Conservation (phyloP, 345 rosid species). For the Geranium brycei region DNA sequence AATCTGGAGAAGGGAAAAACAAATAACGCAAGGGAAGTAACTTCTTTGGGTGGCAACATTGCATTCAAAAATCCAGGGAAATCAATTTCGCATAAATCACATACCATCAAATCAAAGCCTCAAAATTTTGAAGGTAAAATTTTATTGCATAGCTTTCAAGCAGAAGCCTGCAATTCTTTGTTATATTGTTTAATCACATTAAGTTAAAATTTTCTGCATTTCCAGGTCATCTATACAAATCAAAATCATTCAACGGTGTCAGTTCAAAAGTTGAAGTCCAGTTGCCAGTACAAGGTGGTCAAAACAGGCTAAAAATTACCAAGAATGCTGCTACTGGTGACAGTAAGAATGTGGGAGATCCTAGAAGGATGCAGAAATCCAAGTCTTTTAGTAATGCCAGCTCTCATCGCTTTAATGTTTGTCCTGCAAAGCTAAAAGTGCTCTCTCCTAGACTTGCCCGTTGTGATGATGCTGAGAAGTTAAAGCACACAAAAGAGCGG, state of each 20-base stretch:
- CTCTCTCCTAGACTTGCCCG: constrained; percentile 14
- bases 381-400: constrained; percentile 24
- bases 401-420: constrained; percentile 11
- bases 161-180: background rate
- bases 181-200: background rate
- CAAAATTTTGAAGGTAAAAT: constrained; percentile 8
- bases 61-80: background rate
- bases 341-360: constrained; percentile 2
- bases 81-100: constrained; percentile 1
- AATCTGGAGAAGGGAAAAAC: too few species aligned
- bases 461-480: constrained; percentile 6
- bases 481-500: constrained; percentile 6
- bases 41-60: background rate
- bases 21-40: background rate
- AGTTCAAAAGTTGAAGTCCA: constrained; percentile 5
- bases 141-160: constrained; percentile 3
- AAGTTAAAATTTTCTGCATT: background rate
- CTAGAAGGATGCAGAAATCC: constrained; percentile 21
- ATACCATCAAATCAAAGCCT: constrained; percentile 3
- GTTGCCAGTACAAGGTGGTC: constrained; percentile 2
- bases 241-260: constrained; percentile 23
- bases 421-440: constrained; percentile 19
- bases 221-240: constrained; percentile 32
- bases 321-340: background rate
- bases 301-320: background rate